Base-by-base conservation (phyloP, 2,329 filamentous ascomycete genomes). In the Xylariales sp. region DNA sequence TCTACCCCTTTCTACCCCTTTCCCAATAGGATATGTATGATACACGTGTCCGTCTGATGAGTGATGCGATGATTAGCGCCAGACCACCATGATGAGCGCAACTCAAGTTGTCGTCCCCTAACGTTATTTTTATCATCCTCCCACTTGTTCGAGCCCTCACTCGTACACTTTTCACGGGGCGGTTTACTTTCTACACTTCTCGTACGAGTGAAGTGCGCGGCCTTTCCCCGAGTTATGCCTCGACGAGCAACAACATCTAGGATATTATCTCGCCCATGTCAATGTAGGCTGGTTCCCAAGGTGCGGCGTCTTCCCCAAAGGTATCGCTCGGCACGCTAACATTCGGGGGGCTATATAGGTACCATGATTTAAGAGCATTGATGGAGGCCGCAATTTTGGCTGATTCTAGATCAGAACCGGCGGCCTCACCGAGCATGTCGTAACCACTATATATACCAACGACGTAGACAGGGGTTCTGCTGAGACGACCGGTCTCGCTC, bases 401-500 rank as follows among this genome's bases (percentile, higher is more conserved):
- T 75, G 93, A 88, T 72, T 93, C 86, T 64, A 98, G 83, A 80
- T 88, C 94, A 56, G 91, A 83, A 30, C 92, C 96, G 23, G 90
- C 86, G n/a, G 90, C 96, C 83, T 99, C 95, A 64, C 95, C 96
- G 49, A 99, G 85, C 86, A 96, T 95, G 79, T 99, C 94, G 68
- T 86, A 85, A 59, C 95, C 96, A 73, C 92, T 97, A 83, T 92
- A 99, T 69, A 99, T 94, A 66, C 95, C 96, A 14, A 99, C 94
- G 36, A 97, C 90, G 76, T 91, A 98, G 16, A 99, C 96, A 16
- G 96, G 95, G 67, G 92, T 92, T 78, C 92, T 89, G 75, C 92
- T 96, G 73, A 87, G 80, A 66, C 96, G 89, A 78, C 96, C 96
- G 3, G 96, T 98, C 84, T 99, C 96, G 75, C 90, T 93, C 74